phyloP scores from a whole-genome alignment of 352 stramenopile genomes.

The Phytopythium sindhum region DNA sequence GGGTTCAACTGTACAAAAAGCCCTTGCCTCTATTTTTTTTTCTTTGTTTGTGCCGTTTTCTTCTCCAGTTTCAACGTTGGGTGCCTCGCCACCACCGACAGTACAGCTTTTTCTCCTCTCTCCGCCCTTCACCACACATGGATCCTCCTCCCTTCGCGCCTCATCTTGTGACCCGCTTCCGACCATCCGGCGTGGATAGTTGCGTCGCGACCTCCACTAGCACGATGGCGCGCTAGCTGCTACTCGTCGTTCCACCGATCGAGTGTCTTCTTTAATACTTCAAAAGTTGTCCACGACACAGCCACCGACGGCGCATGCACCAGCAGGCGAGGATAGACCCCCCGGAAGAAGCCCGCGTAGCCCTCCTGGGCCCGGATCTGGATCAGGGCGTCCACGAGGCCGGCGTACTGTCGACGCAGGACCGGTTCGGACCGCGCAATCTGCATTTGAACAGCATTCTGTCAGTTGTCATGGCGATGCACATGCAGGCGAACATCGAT shows the following conservation, averaged over 20 bases:
- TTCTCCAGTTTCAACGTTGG: neutral
- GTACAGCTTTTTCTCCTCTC: neutral
- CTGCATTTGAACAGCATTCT: conserved; percentile 8
- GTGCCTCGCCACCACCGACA: neutral
- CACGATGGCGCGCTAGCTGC: neutral
- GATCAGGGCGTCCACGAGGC: conserved; percentile 66
- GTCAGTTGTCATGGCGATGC: neutral
- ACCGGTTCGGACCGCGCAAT: conserved; percentile 36
- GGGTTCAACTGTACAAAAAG: conserved; percentile 8
- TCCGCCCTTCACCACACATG: conserved; percentile 17
- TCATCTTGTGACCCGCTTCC: neutral
- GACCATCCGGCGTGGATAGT: too few species aligned
- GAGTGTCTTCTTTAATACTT: conserved; percentile 91
- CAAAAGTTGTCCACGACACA: conserved; percentile 99
- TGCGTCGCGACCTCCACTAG: too few species aligned
- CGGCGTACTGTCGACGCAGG: conserved; percentile 67
- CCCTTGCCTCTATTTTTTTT: conserved; percentile 2
- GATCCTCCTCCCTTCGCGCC: neutral
- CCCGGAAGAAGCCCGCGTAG: conserved; percentile 92
- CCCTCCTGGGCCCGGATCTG: conserved; percentile 94
- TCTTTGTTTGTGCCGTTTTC: neutral
- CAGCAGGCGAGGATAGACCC: conserved; percentile 91
- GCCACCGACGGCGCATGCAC: conserved; percentile 96
- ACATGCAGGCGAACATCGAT: neutral
- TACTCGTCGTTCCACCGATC: conserved; percentile 40